Percentiles rank a stretch among this genome's conserved stretches.
These are phyloP conservation scores for Claviceps pusilla DNA, from an alignment of 2,329 filamentous ascomycete genomes.

Conservation along the genomic window DNA sequence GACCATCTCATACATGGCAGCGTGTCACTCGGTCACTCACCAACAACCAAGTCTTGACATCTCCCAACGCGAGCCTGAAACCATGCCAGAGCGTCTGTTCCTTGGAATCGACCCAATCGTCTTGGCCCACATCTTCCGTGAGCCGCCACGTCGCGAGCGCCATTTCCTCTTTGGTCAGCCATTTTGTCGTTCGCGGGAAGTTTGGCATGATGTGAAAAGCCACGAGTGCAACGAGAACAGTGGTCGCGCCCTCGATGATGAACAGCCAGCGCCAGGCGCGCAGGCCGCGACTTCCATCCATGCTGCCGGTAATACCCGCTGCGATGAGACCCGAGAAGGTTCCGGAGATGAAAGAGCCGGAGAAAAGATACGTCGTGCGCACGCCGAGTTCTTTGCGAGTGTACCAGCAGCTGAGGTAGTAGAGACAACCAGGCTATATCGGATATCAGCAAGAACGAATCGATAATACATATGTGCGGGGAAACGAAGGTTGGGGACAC, in stretches of 20 bases:
- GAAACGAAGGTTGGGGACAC: constrained; percentile 16
- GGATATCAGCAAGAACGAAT: not conserved
- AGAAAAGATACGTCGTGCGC: constrained; percentile 30
- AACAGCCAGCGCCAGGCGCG: constrained; percentile 21
- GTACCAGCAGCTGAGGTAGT: constrained; percentile 27
- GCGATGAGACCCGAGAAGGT: constrained; percentile 30
- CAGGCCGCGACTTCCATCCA: constrained; percentile 14
- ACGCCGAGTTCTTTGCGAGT: constrained; percentile 32
- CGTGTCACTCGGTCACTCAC: constrained; percentile 17
- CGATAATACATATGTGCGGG: constrained; percentile 30
- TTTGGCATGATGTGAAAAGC: constrained; percentile 38
- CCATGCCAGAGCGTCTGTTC: constrained; percentile 42
- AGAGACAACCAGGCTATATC: not conserved
- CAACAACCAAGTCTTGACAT: constrained; percentile 46
- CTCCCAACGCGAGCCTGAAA: constrained; percentile 37
- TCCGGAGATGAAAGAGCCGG: constrained; percentile 21
- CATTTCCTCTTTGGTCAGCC: constrained; percentile 32
- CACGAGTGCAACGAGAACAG: constrained; percentile 27
- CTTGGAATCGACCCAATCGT: constrained; percentile 43
- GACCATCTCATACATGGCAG: not conserved
- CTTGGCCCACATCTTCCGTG: constrained; percentile 49
- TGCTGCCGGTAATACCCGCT: constrained; percentile 22
- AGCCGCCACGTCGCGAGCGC: constrained; percentile 44
- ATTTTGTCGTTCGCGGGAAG: constrained; percentile 27
- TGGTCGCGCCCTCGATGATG: constrained; percentile 17